phyloP scores from a whole-genome alignment of 2,329 filamentous ascomycete genomes.

The Arthroderma sp. region DNA sequence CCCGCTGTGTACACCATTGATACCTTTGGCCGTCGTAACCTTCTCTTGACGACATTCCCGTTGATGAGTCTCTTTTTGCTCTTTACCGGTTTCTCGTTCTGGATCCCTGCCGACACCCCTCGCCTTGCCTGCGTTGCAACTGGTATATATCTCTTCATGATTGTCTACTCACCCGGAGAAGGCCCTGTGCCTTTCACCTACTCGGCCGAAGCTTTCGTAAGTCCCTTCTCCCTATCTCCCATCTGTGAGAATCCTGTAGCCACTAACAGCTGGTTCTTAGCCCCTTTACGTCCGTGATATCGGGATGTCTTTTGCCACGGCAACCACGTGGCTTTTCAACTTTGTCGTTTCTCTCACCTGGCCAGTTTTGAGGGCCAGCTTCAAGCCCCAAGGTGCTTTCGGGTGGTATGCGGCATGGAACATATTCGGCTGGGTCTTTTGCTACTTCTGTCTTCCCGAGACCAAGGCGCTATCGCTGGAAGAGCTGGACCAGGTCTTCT shows the following conservation, averaged over 20 bases:
- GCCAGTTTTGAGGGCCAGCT: conserved; percentile 29
- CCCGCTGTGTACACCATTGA: conserved; percentile 54
- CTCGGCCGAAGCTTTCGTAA: conserved; percentile 43
- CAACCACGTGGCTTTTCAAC: conserved; percentile 39
- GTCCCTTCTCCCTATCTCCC: neutral
- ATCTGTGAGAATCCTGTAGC: neutral
- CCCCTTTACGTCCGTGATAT: conserved; percentile 29
- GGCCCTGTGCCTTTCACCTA: conserved; percentile 48
- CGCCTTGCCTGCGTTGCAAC: conserved; percentile 16
- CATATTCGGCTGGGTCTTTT: conserved; percentile 31
- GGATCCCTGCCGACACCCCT: conserved; percentile 30
- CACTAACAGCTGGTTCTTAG: neutral
- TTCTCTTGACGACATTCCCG: conserved; percentile 53
- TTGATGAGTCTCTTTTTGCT: conserved; percentile 55
- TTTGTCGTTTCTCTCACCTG: conserved; percentile 32
- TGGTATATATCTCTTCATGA: conserved; percentile 19
- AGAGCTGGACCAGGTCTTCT: conserved; percentile 33
- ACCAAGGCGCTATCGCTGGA: conserved; percentile 22
- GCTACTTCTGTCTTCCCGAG: conserved; percentile 33
- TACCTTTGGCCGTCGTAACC: conserved; percentile 47
- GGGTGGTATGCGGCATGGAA: conserved; percentile 38
- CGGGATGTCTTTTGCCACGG: conserved; percentile 30
- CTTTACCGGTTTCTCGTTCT: conserved; percentile 46
- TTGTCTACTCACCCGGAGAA: conserved; percentile 36
- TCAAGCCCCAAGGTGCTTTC: conserved; percentile 33